Conservation (phyloP, 208 protist genomes). For the Strigomonas culicis region DNA sequence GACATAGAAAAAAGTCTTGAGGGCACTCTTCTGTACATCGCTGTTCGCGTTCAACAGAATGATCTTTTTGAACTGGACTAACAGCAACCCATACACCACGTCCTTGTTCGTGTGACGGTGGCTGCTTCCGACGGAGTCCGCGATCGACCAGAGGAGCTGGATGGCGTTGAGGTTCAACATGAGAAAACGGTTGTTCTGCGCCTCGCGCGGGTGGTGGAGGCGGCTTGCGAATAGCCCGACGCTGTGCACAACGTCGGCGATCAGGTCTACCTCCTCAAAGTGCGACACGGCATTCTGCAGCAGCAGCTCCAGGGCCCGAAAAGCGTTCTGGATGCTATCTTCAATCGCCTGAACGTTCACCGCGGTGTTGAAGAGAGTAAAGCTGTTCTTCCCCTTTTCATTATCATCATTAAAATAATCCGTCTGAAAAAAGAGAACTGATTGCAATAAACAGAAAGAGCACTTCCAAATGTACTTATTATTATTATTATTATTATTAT, state of each 20-base stretch:
- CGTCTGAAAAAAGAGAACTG: not conserved
- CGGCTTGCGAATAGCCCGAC: not conserved
- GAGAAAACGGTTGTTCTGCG: not conserved
- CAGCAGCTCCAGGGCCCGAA: not conserved
- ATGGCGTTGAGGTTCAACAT: slow-evolving; percentile 74
- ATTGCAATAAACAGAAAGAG: not conserved
- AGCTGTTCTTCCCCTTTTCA: not conserved
- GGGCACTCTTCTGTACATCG: too few species aligned
- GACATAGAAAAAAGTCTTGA: not conserved
- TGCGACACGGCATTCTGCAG: not conserved
- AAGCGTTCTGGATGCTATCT: not conserved
- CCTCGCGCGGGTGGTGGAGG: not conserved
- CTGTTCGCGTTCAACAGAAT: too few species aligned
- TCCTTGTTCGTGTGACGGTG: slow-evolving; percentile 8
- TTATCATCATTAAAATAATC: not conserved
- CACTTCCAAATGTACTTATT: not conserved
- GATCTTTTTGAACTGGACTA: slow-evolving; percentile 22
- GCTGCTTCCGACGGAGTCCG: slow-evolving; percentile 41
- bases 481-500: not conserved
- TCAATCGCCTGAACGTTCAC: not conserved
- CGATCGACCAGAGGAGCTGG: slow-evolving; percentile 83
- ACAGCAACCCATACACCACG: slow-evolving; percentile 32
- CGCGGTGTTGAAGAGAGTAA: not conserved
- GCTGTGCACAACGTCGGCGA: not conserved
- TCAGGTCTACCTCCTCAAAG: not conserved